Evolutionary conservation across 2,329 filamentous ascomycete species (phyloP).

Genomic region (Xylariaceae sp.): DNA sequence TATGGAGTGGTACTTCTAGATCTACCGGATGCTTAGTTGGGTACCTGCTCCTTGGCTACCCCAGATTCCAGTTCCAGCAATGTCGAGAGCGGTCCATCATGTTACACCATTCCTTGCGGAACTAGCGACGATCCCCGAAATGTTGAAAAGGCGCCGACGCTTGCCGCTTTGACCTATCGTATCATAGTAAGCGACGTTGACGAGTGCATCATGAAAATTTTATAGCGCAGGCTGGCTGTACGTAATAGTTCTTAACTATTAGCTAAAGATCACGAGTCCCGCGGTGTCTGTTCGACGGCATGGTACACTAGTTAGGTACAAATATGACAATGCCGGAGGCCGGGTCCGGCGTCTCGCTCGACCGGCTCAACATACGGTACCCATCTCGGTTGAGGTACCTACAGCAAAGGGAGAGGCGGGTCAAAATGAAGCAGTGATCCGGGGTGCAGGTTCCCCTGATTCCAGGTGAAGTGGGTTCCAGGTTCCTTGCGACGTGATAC

Average conservation of each 20-base stretch:
- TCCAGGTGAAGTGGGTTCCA: background rate
- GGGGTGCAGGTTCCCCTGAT: constrained; percentile 11
- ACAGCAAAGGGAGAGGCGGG: background rate
- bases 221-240: constrained; percentile 3
- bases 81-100: background rate
- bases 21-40: background rate
- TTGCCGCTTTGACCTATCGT: constrained; percentile 10
- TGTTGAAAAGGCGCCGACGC: background rate
- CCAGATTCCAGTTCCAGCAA: background rate
- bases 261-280: constrained; percentile 16
- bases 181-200: constrained; percentile 9
- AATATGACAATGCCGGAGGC: background rate
- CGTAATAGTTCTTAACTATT: constrained; percentile 18
- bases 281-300: constrained; percentile 3
- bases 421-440: constrained; percentile 9
- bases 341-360: background rate
- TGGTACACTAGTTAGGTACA: background rate
- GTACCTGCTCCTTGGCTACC: background rate
- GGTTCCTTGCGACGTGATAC: constrained; percentile 5
- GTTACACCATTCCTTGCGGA: background rate
- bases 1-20: too few species aligned
- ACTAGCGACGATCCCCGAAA: background rate
- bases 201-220: background rate
- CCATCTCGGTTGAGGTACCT: background rate
- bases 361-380: background rate